Evolutionary conservation across 805 yeast species (phyloP).

Genomic region (Wickerhamiella azyma): DNA sequence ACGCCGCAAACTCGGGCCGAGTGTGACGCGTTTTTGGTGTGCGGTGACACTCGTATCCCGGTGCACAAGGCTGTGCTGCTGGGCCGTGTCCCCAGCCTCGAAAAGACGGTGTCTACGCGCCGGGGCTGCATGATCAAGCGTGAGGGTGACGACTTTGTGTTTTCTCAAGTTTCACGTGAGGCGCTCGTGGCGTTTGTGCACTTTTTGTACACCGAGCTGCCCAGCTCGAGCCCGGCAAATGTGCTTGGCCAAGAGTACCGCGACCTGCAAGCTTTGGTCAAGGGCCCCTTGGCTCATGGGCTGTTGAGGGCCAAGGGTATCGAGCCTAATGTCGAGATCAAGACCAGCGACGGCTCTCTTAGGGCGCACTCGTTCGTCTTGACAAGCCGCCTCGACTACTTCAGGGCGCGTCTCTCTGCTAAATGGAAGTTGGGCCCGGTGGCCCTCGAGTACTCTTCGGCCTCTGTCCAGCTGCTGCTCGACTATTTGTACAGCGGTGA

Average conservation of each 20-base stretch:
- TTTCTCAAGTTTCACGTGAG: constrained; percentile 3
- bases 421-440: not conserved
- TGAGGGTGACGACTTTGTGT: not conserved
- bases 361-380: constrained; percentile 4
- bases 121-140: not conserved
- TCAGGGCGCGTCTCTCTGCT: constrained; percentile 8
- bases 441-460: not conserved
- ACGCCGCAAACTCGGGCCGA: not conserved
- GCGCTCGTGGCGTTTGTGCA: constrained; percentile 12
- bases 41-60: not conserved
- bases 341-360: not conserved
- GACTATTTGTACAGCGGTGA: constrained; percentile 12
- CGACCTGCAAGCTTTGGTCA: constrained; percentile 13
- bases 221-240: constrained; percentile 6
- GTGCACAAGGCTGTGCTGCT: constrained; percentile 13
- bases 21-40: not conserved
- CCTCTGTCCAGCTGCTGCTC: constrained; percentile 8
- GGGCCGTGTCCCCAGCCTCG: constrained; percentile 16
- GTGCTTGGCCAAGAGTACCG: constrained; percentile 11
- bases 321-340: constrained; percentile 13
- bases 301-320: constrained; percentile 11
- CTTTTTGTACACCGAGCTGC: constrained; percentile 5
- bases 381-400: constrained; percentile 11
- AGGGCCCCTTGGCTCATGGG: constrained; percentile 11
- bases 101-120: constrained; percentile 9